Conservation (phyloP, 2,329 filamentous ascomycete genomes). For the Colletotrichum tanaceti region DNA sequence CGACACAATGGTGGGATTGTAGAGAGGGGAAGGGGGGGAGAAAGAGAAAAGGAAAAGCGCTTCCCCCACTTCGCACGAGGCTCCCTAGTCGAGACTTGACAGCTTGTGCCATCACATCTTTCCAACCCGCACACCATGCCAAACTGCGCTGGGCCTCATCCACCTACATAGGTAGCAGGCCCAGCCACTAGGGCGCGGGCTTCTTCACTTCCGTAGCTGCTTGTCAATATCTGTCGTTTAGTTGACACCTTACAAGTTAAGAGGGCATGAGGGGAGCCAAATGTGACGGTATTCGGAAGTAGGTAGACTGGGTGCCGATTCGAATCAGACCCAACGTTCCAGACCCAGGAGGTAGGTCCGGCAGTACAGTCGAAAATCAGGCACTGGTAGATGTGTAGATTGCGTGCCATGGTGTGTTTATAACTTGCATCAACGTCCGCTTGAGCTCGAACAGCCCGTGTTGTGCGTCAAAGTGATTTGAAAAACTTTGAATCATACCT, state of each 20-base stretch:
- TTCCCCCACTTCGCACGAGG: conserved; percentile 35
- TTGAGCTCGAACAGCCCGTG: background rate
- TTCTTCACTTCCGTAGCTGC: conserved; percentile 17
- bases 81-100: conserved; percentile 33
- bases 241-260: background rate
- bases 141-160: background rate
- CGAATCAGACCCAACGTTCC: conserved; percentile 16
- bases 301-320: background rate
- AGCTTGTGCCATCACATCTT: conserved; percentile 18
- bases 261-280: background rate
- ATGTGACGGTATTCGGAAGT: background rate
- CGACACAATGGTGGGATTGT: background rate
- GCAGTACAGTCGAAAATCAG: background rate
- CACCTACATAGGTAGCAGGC: too few species aligned
- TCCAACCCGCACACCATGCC: conserved; percentile 6
- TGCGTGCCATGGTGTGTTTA: background rate
- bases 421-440: background rate
- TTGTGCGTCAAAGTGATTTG: background rate
- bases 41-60: background rate
- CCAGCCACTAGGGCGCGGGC: conserved; percentile 33
- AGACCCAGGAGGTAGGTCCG: conserved; percentile 3
- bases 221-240: background rate
- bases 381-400: background rate
- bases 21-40: background rate
- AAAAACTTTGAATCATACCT: background rate